Conservation (phyloP, 2,329 filamentous ascomycete genomes). For the Fusarium sp. region DNA sequence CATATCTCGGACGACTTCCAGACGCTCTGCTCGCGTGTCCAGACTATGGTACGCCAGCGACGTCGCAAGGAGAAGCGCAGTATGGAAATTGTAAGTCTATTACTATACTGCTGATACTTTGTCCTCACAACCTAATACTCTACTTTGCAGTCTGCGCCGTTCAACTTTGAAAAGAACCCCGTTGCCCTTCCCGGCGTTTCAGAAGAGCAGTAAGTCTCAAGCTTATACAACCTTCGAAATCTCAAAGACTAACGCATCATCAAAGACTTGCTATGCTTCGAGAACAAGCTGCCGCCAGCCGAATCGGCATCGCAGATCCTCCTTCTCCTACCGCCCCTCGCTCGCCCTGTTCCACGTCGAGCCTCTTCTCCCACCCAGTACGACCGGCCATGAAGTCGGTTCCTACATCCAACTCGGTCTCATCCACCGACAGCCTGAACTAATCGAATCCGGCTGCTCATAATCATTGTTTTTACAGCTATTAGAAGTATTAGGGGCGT, state of each 20-base stretch:
- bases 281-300: conserved; percentile 67
- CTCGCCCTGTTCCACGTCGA: conserved; percentile 47
- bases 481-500: conserved; percentile 27
- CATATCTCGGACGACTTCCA: conserved; percentile 61
- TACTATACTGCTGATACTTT: not conserved
- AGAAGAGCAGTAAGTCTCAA: conserved; percentile 69
- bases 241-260: conserved; percentile 1
- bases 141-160: conserved; percentile 69
- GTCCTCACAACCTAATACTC: conserved; percentile 43
- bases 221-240: not conserved
- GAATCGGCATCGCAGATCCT: conserved; percentile 62
- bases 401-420: conserved; percentile 40
- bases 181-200: conserved; percentile 69
- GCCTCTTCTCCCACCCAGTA: conserved; percentile 45
- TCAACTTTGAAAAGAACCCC: conserved; percentile 70
- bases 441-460: conserved; percentile 11
- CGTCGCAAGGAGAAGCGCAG: conserved; percentile 59
- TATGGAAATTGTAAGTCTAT: conserved; percentile 63
- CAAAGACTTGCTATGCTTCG: conserved; percentile 65
- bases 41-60: conserved; percentile 59
- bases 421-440: conserved; percentile 47
- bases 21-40: conserved; percentile 62
- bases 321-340: conserved; percentile 44
- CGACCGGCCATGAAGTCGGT: conserved; percentile 44
- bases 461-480: conserved; percentile 10